Evolutionary conservation across 2,329 filamentous ascomycete species (phyloP).

Genomic region (Aureobasidium subglaciale): DNA sequence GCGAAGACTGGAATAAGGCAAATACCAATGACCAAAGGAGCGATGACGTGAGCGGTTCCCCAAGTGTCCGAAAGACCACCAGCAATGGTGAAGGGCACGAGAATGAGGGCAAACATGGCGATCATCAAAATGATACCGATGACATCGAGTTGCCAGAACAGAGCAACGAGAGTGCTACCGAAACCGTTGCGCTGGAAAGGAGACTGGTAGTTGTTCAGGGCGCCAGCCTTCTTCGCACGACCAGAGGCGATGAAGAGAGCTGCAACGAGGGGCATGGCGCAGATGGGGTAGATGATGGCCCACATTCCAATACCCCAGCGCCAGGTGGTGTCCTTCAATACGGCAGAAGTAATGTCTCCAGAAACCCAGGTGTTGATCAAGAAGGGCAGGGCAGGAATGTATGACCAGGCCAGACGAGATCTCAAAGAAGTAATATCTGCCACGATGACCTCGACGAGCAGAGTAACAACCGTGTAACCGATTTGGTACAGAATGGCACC

Average conservation of each 20-base stretch:
- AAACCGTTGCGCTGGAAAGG: constrained; percentile 38
- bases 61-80: constrained; percentile 28
- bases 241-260: constrained; percentile 45
- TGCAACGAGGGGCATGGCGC: constrained; percentile 53
- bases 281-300: constrained; percentile 55
- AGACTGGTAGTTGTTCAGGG: constrained; percentile 39
- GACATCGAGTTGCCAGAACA: constrained; percentile 53
- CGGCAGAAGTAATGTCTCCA: constrained; percentile 48
- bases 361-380: constrained; percentile 58
- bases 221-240: constrained; percentile 47
- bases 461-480: constrained; percentile 55
- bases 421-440: constrained; percentile 58
- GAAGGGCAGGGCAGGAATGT: constrained; percentile 54
- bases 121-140: constrained; percentile 56
- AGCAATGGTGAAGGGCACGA: constrained; percentile 60
- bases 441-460: constrained; percentile 58
- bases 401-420: constrained; percentile 57
- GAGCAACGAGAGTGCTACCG: constrained; percentile 32
- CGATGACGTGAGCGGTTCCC: constrained; percentile 34
- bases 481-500: constrained; percentile 56
- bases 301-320: constrained; percentile 64
- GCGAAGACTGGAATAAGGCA: constrained; percentile 31
- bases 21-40: constrained; percentile 34
- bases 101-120: constrained; percentile 54
- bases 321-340: constrained; percentile 45